These are phyloP conservation scores for Candida gorgasii DNA, from an alignment of 805 yeast species.

Conservation along the genomic window DNA sequence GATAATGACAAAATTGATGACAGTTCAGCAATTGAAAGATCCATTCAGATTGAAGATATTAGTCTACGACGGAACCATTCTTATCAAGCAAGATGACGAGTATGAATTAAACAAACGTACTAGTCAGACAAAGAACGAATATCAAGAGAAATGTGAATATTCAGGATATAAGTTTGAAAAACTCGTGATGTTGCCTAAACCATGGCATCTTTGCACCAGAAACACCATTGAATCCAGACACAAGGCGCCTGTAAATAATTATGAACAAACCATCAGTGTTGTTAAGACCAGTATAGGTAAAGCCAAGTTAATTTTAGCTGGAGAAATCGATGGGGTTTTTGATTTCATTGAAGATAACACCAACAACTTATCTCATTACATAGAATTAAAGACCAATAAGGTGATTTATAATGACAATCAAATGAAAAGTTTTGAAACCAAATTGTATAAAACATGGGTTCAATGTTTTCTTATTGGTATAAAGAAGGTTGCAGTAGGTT, in stretches of 20 bases:
- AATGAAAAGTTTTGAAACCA: conserved; percentile 68
- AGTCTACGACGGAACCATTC: conserved; percentile 73
- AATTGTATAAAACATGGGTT: conserved; percentile 84
- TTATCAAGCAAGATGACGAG: conserved; percentile 54
- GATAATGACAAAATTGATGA: conserved; percentile 69
- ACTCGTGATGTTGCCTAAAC: conserved; percentile 69
- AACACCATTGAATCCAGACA: conserved; percentile 65
- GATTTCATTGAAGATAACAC: conserved; percentile 56
- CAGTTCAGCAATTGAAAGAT: conserved; percentile 59
- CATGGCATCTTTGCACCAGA: conserved; percentile 71
- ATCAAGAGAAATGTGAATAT: conserved; percentile 47
- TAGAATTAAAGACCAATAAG: conserved; percentile 77
- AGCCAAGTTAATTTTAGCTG: conserved; percentile 68
- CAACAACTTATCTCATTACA: conserved; percentile 69
- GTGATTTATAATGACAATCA: conserved; percentile 57
- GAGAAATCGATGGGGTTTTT: conserved; percentile 90
- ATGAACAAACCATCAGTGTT: conserved; percentile 78
- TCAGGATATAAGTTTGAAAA: conserved; percentile 87
- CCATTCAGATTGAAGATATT: conserved; percentile 65
- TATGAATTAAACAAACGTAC: conserved; percentile 32
- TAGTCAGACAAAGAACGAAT: conserved; percentile 23
- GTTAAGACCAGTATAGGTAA: conserved; percentile 84
- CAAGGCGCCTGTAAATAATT: conserved; percentile 61
- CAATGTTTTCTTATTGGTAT: conserved; percentile 90
- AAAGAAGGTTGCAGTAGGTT: conserved; percentile 80